Base-by-base conservation (phyloP, 2,329 filamentous ascomycete species). In the Xylaria polymorpha region DNA sequence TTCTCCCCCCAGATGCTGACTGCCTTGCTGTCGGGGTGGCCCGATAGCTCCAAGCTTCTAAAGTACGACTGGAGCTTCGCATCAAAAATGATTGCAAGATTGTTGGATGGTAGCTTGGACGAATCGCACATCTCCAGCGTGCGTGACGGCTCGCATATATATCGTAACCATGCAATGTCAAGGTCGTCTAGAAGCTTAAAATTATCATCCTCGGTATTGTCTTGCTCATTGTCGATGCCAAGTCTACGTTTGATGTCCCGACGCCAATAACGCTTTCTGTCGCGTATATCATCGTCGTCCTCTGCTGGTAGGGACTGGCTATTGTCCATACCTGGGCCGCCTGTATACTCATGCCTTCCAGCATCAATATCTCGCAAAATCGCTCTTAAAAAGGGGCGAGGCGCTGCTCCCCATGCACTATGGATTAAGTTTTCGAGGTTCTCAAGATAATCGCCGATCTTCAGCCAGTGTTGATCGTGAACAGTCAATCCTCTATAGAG, bases 381-480 rank as follows among this genome's bases (percentile, higher is more conserved):
- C 6, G 76, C 72, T 59, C 70, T 67, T 46, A 78, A 32, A 7
- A 78, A 71, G 37, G 73, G 69, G 22, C 76, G 73, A 35, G 75
- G 75, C n/a, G 75, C 74, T 37, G 66, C 69, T 1, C 48, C 67
- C 63, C 70, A 76, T 20, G 71, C 50, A 12, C 71, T 63, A 18
- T 68, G 43, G 12, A 77, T 50, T 55, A 67, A 61, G 8, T 25
- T 44, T 51, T 61, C 70, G 25, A 75, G 57, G 7, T 70, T 69
- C n/a, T 71, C 72, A 65, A 81, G 78, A 66, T 77, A 69, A 15
- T 65, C 67, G 35, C 77, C 78, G 15, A 78, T 72, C 59, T 64
- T 72, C 9, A 78, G 55, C 77, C 77, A 79, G 58, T 79, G 51
- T 65, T 79, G 66, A 29, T 77, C 77, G 68, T 76, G 75, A 37